Evolutionary conservation across 495 filamentous ascomycete genomes (phyloP), one percentile per base, ranked within the genome.

Genomic region (Penicillium manginii): DNA sequence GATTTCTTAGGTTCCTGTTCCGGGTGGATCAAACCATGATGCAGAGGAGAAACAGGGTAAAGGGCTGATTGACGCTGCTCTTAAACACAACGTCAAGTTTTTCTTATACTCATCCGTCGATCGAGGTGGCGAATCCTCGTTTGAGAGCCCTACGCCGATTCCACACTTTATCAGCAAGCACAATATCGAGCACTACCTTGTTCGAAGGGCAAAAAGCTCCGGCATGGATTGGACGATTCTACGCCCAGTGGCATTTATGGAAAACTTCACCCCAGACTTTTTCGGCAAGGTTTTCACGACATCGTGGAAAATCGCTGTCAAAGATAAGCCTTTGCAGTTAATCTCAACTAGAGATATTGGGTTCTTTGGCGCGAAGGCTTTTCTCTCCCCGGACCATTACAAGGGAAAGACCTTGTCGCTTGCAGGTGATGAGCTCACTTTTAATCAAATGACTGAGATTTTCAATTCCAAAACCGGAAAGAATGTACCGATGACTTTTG

Each of bases 71-170:
- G 83, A 88, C 55, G 78, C 73, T 6, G 73, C 83, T 6, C 58
- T 91, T 37, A 74, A 73, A 23, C 66, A 79, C 14, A 78, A 79
- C 10, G 83, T 90, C 50, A 71, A 75, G 45, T 79, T 83, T 63
- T 85, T 90, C 69, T 81, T 90, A 23, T 88, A 88, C 70, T 75
- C 73, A n/a, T 85, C 82, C 31, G 86, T 88, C 6, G 88, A 90
- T 56, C 84, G 86, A 17, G 86, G 86, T 52, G 86, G 87, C 52
- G 80, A 84, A 29, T 79, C 31, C 33, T 83, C 78, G 54, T 78
- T 74, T 64, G 61, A 72, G 9, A 85, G 79, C 55, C 78, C 83
- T 10, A 88, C 88, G 2, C 59, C 75, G 2, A 72, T 89, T 50
- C 78, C 81, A 52, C 86, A 89, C 67, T 90, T 89, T 64, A 60